Evolutionary conservation across 768 basidiomycete species (phyloP).

Genomic region (Russula lepida): DNA sequence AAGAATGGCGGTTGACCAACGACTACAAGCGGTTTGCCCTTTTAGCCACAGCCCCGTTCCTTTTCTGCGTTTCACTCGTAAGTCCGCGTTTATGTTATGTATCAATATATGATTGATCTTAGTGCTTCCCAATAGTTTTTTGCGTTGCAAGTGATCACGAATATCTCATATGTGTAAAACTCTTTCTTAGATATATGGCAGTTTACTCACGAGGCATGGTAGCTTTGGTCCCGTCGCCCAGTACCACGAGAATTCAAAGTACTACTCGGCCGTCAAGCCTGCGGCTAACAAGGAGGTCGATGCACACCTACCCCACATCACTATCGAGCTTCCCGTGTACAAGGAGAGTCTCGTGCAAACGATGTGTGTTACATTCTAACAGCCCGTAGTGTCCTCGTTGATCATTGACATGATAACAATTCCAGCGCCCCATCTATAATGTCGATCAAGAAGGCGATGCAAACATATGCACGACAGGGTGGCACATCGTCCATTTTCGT

Average conservation of each 20-base stretch:
- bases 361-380: conserved; percentile 53
- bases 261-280: conserved; percentile 66
- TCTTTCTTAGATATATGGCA: not conserved
- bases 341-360: conserved; percentile 78
- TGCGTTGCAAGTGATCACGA: conserved; percentile 57
- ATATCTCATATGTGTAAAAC: conserved; percentile 55
- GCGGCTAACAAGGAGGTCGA: conserved; percentile 56
- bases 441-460: conserved; percentile 79
- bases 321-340: conserved; percentile 81
- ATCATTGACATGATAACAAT: conserved; percentile 3
- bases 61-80: conserved; percentile 70
- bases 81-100: conserved; percentile 22
- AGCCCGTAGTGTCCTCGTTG: not conserved
- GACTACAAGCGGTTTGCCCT: conserved; percentile 57
- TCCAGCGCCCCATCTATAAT: conserved; percentile 61
- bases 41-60: conserved; percentile 54
- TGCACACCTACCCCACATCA: conserved; percentile 59
- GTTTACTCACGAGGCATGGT: conserved; percentile 1
- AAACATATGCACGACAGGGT: conserved; percentile 87
- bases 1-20: conserved; percentile 63
- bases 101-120: not conserved
- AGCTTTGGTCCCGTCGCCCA: conserved; percentile 81
- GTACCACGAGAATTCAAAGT: conserved; percentile 75
- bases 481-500: conserved; percentile 73
- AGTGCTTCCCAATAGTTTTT: conserved; percentile 47